A percentile compares a stretch with the other conserved stretches of the same genome.
Conservation (phyloP, 192 early-diverging fungal species). For the Phycomyces blakesleeanus region DNA sequence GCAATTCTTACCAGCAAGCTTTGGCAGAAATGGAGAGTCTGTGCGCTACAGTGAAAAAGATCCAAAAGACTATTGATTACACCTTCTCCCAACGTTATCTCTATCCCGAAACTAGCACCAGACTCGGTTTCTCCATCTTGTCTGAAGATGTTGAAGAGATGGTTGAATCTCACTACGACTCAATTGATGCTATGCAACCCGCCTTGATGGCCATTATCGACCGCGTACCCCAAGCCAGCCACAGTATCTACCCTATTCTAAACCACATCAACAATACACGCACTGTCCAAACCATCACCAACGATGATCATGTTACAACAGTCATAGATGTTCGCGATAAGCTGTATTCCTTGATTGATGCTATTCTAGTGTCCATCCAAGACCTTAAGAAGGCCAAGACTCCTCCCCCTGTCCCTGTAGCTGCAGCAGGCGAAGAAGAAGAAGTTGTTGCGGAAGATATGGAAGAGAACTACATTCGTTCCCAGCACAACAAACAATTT, state of each 20-base stretch:
- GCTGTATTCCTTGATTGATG: slow-evolving; percentile 38
- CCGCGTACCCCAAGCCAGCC: slow-evolving; percentile 30
- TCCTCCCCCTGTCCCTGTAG: background rate
- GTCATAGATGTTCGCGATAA: slow-evolving; percentile 11
- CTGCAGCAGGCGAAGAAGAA: slow-evolving; percentile 28
- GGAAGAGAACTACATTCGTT: slow-evolving; percentile 44
- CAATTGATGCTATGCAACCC: slow-evolving; percentile 26
- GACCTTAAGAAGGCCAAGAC: slow-evolving; percentile 30
- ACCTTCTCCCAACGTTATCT: slow-evolving; percentile 24
- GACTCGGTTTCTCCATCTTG: slow-evolving; percentile 21
- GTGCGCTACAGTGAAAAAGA: slow-evolving; percentile 8
- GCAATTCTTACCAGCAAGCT: background rate
- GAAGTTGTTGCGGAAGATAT: slow-evolving; percentile 41
- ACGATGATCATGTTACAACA: background rate
- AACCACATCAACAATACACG: slow-evolving; percentile 33
- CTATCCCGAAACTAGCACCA: slow-evolving; percentile 18
- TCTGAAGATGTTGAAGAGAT: slow-evolving; percentile 27
- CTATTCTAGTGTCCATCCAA: slow-evolving; percentile 42
- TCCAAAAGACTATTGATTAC: slow-evolving; percentile 21
- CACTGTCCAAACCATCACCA: background rate
- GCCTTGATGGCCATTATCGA: slow-evolving; percentile 19
- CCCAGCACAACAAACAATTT: slow-evolving; percentile 36
- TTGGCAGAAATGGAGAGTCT: slow-evolving; percentile 6
- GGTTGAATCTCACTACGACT: slow-evolving; percentile 31
- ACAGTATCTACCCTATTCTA: slow-evolving; percentile 35